Evolutionary conservation across 2,329 filamentous ascomycete species (phyloP), one percentile per base, ranked within the genome.

Genomic region (Teratosphaeria destructans): DNA sequence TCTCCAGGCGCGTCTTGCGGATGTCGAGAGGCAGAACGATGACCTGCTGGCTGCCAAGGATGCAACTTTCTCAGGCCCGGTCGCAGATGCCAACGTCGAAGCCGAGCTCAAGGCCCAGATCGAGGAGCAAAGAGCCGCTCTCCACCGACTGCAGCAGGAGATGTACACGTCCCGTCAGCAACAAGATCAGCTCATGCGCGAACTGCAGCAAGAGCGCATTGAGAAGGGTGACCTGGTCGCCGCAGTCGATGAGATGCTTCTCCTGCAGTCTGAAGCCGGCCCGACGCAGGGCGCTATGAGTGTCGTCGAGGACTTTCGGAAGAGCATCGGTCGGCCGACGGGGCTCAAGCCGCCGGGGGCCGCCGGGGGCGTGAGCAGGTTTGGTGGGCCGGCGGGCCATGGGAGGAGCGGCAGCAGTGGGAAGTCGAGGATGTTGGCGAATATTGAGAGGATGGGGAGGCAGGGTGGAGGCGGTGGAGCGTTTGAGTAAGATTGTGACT

Each of bases 141-240:
- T 92, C 32, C 84, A 88, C 64, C 87, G 89, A 57, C 80, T 95
- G 11, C 84, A 86, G 66, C 85, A 87, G 5, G 87, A 94, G 59
- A 78, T 94, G 60, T 76, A 78, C 35, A 86, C 85, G 6, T 79
- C 94, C 53, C 84, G 87, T 71, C 76, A 79, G 3, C 88, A 94
- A 68, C 77, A 80, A 4, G 88, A 93, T 66, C 89, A 90, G 64
- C 78, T 92, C 29, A 77, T 86, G 37, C 73, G 77, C 19, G 81
- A 89, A 65, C 79, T 94, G 7, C 85, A 91, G 71, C 79, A 82
- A 61, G 89, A 94, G 75, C 81, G 89, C 6, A 82, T 90, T 23
- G 89, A 94, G 75, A 93, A 94, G 78, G 87, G 88, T 57, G 89
- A 93, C 75, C 78, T 94, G 47, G 89, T 94, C 39, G 83, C 85